Evolutionary conservation across 768 basidiomycete genomes (phyloP), one percentile per base, ranked within the genome.

Genomic region (Omphalotus guepiniiformis): DNA sequence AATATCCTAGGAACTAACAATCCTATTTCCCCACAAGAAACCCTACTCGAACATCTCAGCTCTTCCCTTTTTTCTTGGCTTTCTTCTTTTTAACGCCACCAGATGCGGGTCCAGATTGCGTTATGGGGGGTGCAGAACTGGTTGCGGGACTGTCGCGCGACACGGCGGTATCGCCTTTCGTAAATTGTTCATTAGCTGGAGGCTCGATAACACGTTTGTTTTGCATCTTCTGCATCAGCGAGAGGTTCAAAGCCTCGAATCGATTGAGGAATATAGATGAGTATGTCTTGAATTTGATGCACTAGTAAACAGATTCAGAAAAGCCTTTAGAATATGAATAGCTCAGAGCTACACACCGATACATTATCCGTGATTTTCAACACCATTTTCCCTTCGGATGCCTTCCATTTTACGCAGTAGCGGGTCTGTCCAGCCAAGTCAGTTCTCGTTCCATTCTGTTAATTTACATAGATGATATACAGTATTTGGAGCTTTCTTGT

Each of bases 211-310:
- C 42, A 47, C 63, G 73, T 13, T 61, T 74, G 58, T 93, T 91
- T 60, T 82, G 86, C 84, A 93, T 92, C 68, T 86, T 88, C 57
- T 84, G 78, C 73, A 92, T 87, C 43, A 96, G 72, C 6, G 86
- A 81, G 35, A 88, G 76, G 61, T 95, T 96, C 51, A 98, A 76
- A 6, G 85, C 77, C 66, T 97, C 93, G 69, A 98, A 97, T 55
- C 94, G 88, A 74, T 97, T 96, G 53, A 98, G 83, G 68, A 91
- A 92, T 61, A 95, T 85, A 42, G 89, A 91, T 2, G 93, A 96
- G 57, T 85, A 83, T 1, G 94, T 95, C 66, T 94, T 93, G 75
- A 95, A 97, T 66, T 94, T 96, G 56, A 97, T 75, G 64, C 93
- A 95, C 95, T 98, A 62, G 5, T 38, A 45, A 21, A 34, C 15